Evolutionary conservation across 1,284 basidiomycete genomes (phyloP), one percentile per base, ranked within the genome.

Genomic region (Fistulinella cinereoalba): DNA sequence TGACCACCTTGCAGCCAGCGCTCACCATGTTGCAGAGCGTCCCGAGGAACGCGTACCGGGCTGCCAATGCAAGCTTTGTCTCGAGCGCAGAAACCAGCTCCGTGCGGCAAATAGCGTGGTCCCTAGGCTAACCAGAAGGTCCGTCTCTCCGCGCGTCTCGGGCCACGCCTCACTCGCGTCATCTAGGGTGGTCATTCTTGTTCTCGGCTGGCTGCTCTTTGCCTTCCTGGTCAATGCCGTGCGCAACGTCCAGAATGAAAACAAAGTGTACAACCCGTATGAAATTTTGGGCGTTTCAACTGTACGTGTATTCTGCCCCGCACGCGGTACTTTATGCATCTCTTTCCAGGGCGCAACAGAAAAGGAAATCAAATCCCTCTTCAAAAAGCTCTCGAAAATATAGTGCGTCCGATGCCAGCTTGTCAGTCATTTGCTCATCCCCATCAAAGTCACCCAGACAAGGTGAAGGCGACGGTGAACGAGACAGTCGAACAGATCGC

Each of bases 291-390:
- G 89, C 21, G 81, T 99, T 51, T 74, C 72, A 12, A 66, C 74
- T n/a, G 88, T 90, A 54, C 33, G 61, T 53, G 16, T 32, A n/a
- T 16, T 11, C 6, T 25, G 4, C 16, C n/a, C 11, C 6, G 1
- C 37, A 5, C 24, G 9, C 27, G 13, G 19, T 23, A 43, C 16
- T 39, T 43, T 19, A 27, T 29, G 45, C 27, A 51, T 49, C 7
- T 24, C n/a, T 21, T 23, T 21, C 1, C 55, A 85, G 86, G 77
- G 80, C 28, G 62, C 77, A 1, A 75, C 85, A 5, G 88, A 96
- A 61, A 95, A 96, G 69, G 88, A 95, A 49, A 97, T 99, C 70
- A 97, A 97, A 69, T 90, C 92, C 13, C 91, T 94, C 67, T 99
- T 88, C 77, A 97, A 95, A 73, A 89, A 89, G 60, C 79, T 99